Evolutionary conservation across 176 grass and related monocot species (phyloP).

Genomic region (Aegilops bicornis): DNA sequence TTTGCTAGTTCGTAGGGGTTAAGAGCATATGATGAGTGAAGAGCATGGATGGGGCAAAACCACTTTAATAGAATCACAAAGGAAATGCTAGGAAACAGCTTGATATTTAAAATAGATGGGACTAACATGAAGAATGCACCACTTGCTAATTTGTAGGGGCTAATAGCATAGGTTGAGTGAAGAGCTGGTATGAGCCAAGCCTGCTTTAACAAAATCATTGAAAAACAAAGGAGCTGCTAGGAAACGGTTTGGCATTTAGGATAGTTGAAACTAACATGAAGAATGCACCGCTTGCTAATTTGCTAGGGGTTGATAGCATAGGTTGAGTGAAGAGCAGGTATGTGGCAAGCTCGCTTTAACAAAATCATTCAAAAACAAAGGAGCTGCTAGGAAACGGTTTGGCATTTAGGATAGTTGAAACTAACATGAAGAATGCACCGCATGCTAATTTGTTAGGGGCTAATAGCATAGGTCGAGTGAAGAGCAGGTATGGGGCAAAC

Average conservation of each 20-base stretch:
- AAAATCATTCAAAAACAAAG: background rate
- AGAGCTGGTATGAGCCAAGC: no score
- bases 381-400: background rate
- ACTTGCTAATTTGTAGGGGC: no score
- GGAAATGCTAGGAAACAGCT: background rate
- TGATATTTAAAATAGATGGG: background rate
- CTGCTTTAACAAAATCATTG: background rate
- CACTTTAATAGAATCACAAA: background rate
- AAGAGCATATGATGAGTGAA: background rate
- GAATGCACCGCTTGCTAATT: no score
- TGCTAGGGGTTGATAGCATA: no score
- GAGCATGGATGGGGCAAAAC: background rate
- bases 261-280: no score
- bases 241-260: background rate
- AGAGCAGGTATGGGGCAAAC: background rate
- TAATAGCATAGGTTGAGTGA: no score
- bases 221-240: background rate
- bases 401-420: background rate
- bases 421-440: no score
- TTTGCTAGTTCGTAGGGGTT: background rate
- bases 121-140: background rate
- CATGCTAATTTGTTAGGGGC: no score
- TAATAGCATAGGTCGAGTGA: no score
- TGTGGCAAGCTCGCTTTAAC: background rate
- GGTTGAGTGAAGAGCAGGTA: background rate